Conservation (phyloP, 345 rosid species). For the Xanthoceras sorbifolium region DNA sequence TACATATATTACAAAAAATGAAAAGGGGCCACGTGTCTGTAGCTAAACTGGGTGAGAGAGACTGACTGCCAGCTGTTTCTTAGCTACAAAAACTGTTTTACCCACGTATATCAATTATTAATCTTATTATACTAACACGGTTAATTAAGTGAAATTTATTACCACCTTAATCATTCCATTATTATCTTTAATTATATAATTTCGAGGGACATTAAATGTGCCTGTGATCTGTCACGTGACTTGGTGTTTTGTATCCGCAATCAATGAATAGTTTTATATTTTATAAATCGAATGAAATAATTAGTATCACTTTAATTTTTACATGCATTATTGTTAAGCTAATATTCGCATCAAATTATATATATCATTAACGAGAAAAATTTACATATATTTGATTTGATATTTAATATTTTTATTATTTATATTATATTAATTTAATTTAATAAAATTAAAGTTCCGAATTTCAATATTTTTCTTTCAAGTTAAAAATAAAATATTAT, state of each 20-base stretch:
- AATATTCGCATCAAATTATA: too few relatives aligned
- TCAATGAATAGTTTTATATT: too few relatives aligned
- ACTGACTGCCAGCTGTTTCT: conserved; percentile 16
- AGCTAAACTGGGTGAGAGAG: neutral
- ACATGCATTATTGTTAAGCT: too few relatives aligned
- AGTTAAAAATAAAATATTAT: too few relatives aligned
- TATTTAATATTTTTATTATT: too few relatives aligned
- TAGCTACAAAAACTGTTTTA: neutral
- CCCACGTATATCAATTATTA: neutral
- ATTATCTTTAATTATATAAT: conserved; percentile 28
- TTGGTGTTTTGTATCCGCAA: neutral
- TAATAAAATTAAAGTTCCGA: too few relatives aligned
- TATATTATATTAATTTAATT: too few relatives aligned
- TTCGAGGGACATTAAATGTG: conserved; percentile 28
- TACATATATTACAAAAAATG: neutral
- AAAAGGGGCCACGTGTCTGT: neutral
- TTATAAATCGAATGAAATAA: too few relatives aligned
- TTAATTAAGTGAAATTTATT: conserved; percentile 11
- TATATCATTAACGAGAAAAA: too few relatives aligned
- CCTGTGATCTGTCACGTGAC: conserved; percentile 16
- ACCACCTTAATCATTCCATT: conserved; percentile 6
- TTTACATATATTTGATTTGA: too few relatives aligned
- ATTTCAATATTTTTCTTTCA: too few relatives aligned
- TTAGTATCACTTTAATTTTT: too few relatives aligned
- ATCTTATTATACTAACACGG: neutral